Conservation (phyloP, 2,329 filamentous ascomycete genomes). For the Xylaria arbuscula region DNA sequence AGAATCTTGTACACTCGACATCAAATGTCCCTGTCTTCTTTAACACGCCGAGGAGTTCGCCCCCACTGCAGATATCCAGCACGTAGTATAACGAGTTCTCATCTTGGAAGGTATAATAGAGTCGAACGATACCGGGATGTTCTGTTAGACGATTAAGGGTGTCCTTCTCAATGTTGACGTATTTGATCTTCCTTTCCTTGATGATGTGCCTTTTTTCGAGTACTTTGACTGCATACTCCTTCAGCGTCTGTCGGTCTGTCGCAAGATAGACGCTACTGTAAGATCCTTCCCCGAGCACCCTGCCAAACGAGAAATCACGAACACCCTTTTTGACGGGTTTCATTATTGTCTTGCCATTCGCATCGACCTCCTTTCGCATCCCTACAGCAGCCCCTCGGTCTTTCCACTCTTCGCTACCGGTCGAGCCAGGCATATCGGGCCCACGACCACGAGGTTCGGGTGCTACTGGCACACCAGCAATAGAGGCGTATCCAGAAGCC, state of each 20-base stretch:
- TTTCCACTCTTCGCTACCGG: slow-evolving; percentile 92
- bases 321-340: slow-evolving; percentile 96
- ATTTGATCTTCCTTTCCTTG: slow-evolving; percentile 99
- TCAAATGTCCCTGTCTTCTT: slow-evolving; percentile 97
- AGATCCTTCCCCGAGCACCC: slow-evolving; percentile 91
- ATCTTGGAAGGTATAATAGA: slow-evolving; percentile 99
- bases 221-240: slow-evolving; percentile 98
- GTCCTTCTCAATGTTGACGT: slow-evolving; percentile 99
- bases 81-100: slow-evolving; percentile 97
- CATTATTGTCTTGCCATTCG: slow-evolving; percentile 82
- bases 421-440: slow-evolving; percentile 57
- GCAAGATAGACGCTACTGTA: slow-evolving; percentile 96
- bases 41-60: slow-evolving; percentile 89
- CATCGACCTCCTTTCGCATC: slow-evolving; percentile 84
- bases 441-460: slow-evolving; percentile 48
- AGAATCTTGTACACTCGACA: slow-evolving; percentile 92
- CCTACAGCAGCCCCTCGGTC: slow-evolving; percentile 91
- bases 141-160: slow-evolving; percentile 95
- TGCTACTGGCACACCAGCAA: slow-evolving; percentile 57
- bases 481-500: slow-evolving; percentile 64
- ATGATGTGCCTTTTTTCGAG: slow-evolving; percentile 99
- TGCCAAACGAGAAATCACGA: slow-evolving; percentile 93
- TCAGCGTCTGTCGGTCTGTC: slow-evolving; percentile 91
- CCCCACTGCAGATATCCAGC: slow-evolving; percentile 89
- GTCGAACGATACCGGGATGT: slow-evolving; percentile 92